These are phyloP conservation scores for Cyclotella cryptica DNA, from an alignment of 108 stramenopile species.

Conservation along the genomic window DNA sequence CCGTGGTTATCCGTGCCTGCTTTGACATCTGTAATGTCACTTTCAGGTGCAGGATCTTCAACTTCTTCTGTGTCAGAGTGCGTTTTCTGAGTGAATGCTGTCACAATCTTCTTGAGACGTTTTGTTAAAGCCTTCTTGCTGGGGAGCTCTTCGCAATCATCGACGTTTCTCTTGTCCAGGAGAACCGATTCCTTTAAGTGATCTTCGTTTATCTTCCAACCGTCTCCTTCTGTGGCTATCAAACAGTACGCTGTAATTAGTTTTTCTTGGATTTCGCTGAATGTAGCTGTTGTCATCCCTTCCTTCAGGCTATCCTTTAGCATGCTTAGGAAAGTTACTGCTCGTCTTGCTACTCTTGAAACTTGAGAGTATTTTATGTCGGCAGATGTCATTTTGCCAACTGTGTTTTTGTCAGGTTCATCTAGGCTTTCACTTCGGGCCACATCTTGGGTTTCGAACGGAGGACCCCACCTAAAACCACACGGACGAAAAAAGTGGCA, in stretches of 20 bases:
- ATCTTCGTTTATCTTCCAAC: slow-evolving; percentile 41
- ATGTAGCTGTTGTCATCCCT: slow-evolving; percentile 19
- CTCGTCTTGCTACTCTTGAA: slow-evolving; percentile 61
- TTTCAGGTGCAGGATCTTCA: slow-evolving; percentile 32
- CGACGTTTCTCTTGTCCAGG: slow-evolving; percentile 9
- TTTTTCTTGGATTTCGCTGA: slow-evolving; percentile 51
- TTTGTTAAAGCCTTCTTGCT: slow-evolving; percentile 69
- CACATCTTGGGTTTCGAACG: slow-evolving; percentile 55
- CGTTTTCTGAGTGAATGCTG: slow-evolving; percentile 37
- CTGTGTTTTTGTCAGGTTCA: slow-evolving; percentile 12
- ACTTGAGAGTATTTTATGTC: slow-evolving; percentile 40
- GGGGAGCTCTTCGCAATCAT: slow-evolving; percentile 68
- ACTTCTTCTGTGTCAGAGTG: slow-evolving; percentile 19
- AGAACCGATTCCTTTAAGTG: slow-evolving; percentile 20
- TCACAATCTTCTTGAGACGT: slow-evolving; percentile 68
- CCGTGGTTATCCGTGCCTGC: slow-evolving; percentile 38
- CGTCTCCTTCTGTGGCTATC: slow-evolving; percentile 19
- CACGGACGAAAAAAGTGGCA: no score
- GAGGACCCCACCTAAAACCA: slow-evolving; percentile 78
- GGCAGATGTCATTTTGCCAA: slow-evolving; percentile 12
- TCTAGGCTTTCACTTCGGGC: slow-evolving; percentile 8
- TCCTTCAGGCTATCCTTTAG: slow-evolving; percentile 46
- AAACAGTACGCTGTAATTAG: slow-evolving; percentile 60
- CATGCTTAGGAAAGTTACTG: slow-evolving; percentile 57
- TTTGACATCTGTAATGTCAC: neutral